Evolutionary conservation across 2,329 filamentous ascomycete genomes (phyloP).

Genomic region (Blastomyces percursus): DNA sequence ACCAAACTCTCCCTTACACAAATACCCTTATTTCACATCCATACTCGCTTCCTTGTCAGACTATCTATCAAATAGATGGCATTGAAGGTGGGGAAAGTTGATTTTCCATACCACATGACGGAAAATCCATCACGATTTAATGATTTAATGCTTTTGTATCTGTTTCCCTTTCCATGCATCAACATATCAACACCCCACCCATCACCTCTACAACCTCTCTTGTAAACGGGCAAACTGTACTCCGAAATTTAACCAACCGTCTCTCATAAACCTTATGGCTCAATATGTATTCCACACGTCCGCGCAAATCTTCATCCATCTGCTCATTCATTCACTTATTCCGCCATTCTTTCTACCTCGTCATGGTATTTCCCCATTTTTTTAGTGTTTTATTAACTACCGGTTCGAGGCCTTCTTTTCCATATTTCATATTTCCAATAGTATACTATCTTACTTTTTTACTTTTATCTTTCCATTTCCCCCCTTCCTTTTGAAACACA

Average conservation of each 20-base stretch:
- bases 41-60: neutral
- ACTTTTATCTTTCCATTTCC: too few species aligned
- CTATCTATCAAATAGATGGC: too few species aligned
- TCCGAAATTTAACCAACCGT: too few species aligned
- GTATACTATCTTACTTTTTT: neutral
- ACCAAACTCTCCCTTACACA: neutral
- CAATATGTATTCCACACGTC: too few species aligned
- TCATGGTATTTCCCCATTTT: neutral
- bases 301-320: neutral
- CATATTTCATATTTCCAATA: neutral
- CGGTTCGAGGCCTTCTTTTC: neutral
- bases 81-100: neutral
- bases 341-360: neutral
- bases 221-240: too few species aligned
- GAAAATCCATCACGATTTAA: neutral
- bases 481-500: neutral
- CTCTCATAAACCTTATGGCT: too few species aligned
- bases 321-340: neutral
- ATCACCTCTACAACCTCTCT: neutral
- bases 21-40: neutral
- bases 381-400: neutral
- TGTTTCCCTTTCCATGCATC: neutral
- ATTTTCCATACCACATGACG: neutral
- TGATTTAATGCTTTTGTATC: neutral
- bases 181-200: neutral